phyloP scores from a whole-genome alignment of 345 rosid species.

The Populus simonii region DNA sequence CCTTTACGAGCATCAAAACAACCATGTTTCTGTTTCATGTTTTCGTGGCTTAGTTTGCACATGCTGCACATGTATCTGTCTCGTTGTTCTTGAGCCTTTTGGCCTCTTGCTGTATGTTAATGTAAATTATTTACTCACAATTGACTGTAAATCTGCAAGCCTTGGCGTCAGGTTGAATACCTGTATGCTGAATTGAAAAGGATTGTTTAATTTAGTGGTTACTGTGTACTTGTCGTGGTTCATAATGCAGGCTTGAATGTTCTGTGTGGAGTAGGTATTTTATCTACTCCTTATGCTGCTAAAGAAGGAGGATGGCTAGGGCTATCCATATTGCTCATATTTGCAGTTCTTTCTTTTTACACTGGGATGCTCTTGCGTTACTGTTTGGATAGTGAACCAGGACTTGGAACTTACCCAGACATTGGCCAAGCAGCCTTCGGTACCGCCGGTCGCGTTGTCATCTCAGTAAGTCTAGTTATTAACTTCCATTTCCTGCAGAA shows the following conservation, averaged over 20 bases:
- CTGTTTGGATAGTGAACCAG: slow-evolving; percentile 84
- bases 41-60: slow-evolving; percentile 17
- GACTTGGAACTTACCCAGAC: slow-evolving; percentile 87
- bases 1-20: background rate
- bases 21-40: background rate
- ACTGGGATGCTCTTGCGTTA: slow-evolving; percentile 81
- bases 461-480: slow-evolving; percentile 52
- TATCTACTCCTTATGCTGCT: slow-evolving; percentile 87
- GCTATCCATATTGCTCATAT: slow-evolving; percentile 53
- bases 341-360: slow-evolving; percentile 74
- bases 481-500: background rate
- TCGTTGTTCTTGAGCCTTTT: background rate
- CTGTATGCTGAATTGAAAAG: background rate
- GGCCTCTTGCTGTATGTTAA: background rate
- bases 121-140: background rate
- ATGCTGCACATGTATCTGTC: slow-evolving; percentile 22
- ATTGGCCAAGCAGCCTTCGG: slow-evolving; percentile 97
- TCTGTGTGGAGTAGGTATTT: slow-evolving; percentile 91
- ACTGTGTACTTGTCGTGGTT: background rate
- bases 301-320: slow-evolving; percentile 95
- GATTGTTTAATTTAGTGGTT: background rate
- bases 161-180: background rate
- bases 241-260: slow-evolving; percentile 70
- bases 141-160: background rate
- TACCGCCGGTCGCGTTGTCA: slow-evolving; percentile 53